Base-by-base conservation (phyloP, 306 rosid species). In the Acacia confusa region DNA sequence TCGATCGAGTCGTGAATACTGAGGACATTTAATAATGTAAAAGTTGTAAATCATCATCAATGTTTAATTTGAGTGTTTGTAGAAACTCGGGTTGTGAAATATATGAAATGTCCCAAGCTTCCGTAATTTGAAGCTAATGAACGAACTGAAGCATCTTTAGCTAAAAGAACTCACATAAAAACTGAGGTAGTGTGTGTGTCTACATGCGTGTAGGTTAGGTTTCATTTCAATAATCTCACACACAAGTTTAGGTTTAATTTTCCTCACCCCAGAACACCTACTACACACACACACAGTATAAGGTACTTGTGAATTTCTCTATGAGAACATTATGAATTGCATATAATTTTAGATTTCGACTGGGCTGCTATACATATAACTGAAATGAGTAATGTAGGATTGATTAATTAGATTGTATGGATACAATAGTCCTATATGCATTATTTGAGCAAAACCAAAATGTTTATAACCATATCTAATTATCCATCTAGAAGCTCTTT, bases 11-110 rank as follows among this genome's bases (percentile, higher is more conserved):
- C 76, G 85, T 90, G 85, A 92, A 40, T 12, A 60, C 24, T 58
- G 47, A 69, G 25, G 87, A 87, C 73, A 28, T 70, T 41, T 76
- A 86, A 91, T 83, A 82, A 88, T 74, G 83, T 85, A 41, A 69
- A 34, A 81, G 45, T 20, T 68, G 73, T 38, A 41, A 63, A 87
- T 81, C 78, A 85, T 79, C 71, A 67, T 81, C 75, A 72, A 32
- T 79, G 86, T 79, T 84, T 50, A 50, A 17, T 50, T 72, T 75
- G 58, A 70, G 79, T 79, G 48, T 43, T 43, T 55, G 75, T 68
- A 69, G 63, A 78, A 50, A 43, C 6, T 76, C 72, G 57, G 69
- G 44, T 79, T 80, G 1, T 28, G 69, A 63, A 28, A 38, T 38
- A 36, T 43, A 47, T 84, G 41, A 74, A 74, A 44, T 43, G 47